phyloP scores from a whole-genome alignment of 2,329 filamentous ascomycete genomes.

The Raffaelea ambrosiae region DNA sequence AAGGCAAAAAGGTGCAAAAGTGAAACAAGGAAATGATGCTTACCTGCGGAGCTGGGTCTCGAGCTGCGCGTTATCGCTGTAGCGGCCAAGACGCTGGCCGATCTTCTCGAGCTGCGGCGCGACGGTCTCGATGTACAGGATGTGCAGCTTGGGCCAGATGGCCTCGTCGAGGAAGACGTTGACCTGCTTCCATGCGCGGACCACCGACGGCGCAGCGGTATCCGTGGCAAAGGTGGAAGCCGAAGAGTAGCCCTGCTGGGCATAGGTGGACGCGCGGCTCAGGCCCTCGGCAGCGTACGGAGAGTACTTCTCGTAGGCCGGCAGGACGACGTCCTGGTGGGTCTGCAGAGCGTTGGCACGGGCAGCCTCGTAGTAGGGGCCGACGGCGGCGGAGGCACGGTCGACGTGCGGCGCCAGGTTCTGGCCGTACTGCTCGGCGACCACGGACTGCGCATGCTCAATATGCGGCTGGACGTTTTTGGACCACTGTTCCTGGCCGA shows the following conservation, averaged over 20 bases:
- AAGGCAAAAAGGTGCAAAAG: not conserved
- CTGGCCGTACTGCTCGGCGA: slow-evolving; percentile 58
- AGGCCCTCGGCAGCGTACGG: slow-evolving; percentile 50
- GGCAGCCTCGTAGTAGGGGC: slow-evolving; percentile 65
- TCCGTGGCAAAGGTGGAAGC: slow-evolving; percentile 59
- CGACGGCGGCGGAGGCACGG: slow-evolving; percentile 45
- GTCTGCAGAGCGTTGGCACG: slow-evolving; percentile 56
- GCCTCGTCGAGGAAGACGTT: slow-evolving; percentile 65
- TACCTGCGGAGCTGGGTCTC: slow-evolving; percentile 8
- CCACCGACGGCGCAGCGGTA: slow-evolving; percentile 63
- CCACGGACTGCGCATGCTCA: slow-evolving; percentile 51
- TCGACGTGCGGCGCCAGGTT: slow-evolving; percentile 66
- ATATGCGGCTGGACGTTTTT: slow-evolving; percentile 69
- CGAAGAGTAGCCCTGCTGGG: slow-evolving; percentile 56
- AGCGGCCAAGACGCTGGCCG: slow-evolving; percentile 75
- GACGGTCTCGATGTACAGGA: slow-evolving; percentile 83
- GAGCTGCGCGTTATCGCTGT: slow-evolving; percentile 39
- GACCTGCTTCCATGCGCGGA: slow-evolving; percentile 61
- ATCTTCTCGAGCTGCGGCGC: slow-evolving; percentile 93
- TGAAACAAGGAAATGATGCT: not conserved
- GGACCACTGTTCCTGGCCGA: slow-evolving; percentile 67
- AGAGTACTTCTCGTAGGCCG: slow-evolving; percentile 63
- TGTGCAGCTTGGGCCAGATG: slow-evolving; percentile 72
- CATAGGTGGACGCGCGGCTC: slow-evolving; percentile 57
- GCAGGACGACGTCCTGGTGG: slow-evolving; percentile 65